Base-by-base conservation (phyloP, 2,329 filamentous ascomycete species). In the Aspergillus japonicus region DNA sequence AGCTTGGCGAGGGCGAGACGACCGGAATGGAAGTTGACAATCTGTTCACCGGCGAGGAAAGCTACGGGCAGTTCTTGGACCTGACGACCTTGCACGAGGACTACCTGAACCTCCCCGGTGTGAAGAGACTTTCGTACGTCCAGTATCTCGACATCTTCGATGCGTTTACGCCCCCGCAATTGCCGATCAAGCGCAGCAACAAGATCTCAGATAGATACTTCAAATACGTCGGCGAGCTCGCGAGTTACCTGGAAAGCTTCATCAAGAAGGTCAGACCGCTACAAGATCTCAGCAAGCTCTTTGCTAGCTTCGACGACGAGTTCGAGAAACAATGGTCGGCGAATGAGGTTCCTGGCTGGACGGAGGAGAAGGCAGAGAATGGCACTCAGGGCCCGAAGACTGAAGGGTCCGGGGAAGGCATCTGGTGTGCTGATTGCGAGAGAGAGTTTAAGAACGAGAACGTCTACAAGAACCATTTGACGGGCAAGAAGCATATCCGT, bases 401-500 rank as follows among this genome's bases (percentile, higher is more conserved):
- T 7, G 80, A 86, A 71, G 82, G 83, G 71, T 70, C 81, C 69
- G 83, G 82, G 0, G 88, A 92, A 55, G 91, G 89, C 0, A 84
- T 92, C 16, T 98, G 91, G 90, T 99, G 95, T 70, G 83, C 89
- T 5, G 92, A 93, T 63, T 99, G 95, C 73, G 89, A 95, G 72
- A 97, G 93, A 77, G 91, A 94, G 61, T 99, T 98, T 79, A 92
- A 91, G 70, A 98, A 97, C 70, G 87, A 95, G 66, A 96, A 96
- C 63, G 92, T 97, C 51, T 96, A 96, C 81, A 93, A 92, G 69
- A 88, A 86, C 42, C 95, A 99, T 74, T 78, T 99, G 62, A 89
- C 81, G 0, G 94, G 94, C 47, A 94, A 96, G 78, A 99, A 98
- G 74, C 95, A 99, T 74, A 86, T 94, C 74, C 91, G 92, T 69